phyloP scores from a whole-genome alignment of 768 basidiomycete genomes.

The Tylopilus vinaceipallidus region DNA sequence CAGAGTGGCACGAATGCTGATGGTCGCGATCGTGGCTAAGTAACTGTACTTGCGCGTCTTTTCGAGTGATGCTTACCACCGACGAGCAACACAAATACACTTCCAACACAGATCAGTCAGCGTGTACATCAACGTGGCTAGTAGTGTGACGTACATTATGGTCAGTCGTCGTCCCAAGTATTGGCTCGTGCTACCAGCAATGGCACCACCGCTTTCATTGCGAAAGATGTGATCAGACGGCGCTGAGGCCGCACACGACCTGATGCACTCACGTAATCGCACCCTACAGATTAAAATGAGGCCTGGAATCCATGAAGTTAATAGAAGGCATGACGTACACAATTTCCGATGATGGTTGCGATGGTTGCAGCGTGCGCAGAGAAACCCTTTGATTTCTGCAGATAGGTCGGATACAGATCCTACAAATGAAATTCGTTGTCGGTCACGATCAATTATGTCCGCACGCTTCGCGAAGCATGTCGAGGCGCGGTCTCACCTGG shows the following conservation, averaged over 20 bases:
- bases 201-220: conserved; percentile 52
- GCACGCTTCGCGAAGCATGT: not conserved
- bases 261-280: conserved; percentile 39
- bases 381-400: conserved; percentile 62
- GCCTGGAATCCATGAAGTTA: not conserved
- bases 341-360: conserved; percentile 82
- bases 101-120: not conserved
- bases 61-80: conserved; percentile 18
- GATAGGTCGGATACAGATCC: conserved; percentile 81
- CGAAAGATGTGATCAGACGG: not conserved
- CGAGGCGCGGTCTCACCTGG: conserved; percentile 38
- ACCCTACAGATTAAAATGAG: conserved; percentile 29
- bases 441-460: not conserved
- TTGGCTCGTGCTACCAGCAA: conserved; percentile 74
- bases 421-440: conserved; percentile 17
- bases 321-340: conserved; percentile 37
- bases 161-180: conserved; percentile 82
- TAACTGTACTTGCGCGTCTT: not conserved
- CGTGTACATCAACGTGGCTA: not conserved
- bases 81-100: conserved; percentile 26
- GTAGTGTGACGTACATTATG: conserved; percentile 43
- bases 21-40: not conserved
- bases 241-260: conserved; percentile 5
- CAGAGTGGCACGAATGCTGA: conserved; percentile 70
- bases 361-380: conserved; percentile 55